phyloP scores from a whole-genome alignment of 2,329 filamentous ascomycete species.

The Hirsutella minnesotensis region DNA sequence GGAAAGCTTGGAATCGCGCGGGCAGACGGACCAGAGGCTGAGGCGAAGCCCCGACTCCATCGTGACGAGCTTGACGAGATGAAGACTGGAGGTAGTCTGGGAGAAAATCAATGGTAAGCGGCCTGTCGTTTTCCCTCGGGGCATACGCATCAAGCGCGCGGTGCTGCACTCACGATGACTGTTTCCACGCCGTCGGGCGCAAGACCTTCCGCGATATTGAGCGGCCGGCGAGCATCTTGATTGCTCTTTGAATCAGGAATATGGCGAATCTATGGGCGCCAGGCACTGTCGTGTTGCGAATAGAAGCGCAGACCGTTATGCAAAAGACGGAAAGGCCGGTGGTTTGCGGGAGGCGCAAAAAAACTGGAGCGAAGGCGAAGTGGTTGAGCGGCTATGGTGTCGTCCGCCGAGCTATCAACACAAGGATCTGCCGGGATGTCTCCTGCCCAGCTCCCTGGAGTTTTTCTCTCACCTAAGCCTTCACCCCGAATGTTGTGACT shows the following conservation, averaged over 20 bases:
- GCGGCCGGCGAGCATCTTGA: conserved; percentile 47
- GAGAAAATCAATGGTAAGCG: conserved; percentile 1
- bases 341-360: neutral
- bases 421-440: no score
- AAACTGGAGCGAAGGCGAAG: no score
- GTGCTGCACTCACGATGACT: conserved; percentile 33
- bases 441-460: no score
- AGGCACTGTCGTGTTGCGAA: neutral
- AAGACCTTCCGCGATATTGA: conserved; percentile 47
- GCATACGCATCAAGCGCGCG: neutral
- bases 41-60: conserved; percentile 48
- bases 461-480: no score
- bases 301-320: conserved; percentile 4
- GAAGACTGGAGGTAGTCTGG: conserved; percentile 37
- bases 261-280: neutral
- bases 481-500: no score
- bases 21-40: conserved; percentile 37
- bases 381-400: no score
- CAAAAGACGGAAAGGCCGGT: conserved; percentile 2
- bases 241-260: conserved; percentile 13
- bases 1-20: neutral
- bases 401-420: no score
- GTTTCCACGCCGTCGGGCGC: conserved; percentile 42
- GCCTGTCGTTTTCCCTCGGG: no score
- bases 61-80: conserved; percentile 32